Evolutionary conservation across 1,139 yeast genomes (phyloP), one percentile per base, ranked within the genome.

Genomic region (Fermentozyma sake): DNA sequence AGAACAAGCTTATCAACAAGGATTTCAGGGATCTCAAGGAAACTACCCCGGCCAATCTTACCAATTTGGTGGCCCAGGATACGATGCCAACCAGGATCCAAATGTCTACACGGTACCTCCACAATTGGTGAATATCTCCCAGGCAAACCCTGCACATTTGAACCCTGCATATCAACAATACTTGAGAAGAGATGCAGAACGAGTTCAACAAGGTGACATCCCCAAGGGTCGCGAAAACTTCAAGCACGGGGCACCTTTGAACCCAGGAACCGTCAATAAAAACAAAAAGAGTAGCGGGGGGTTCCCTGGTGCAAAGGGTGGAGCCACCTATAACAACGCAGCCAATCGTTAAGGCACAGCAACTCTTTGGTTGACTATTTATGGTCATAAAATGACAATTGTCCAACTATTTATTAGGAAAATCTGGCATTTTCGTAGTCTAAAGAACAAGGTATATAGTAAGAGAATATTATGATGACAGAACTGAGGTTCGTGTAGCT

Each of bases 131-230:
- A 58, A 65, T 34, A 66, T 66, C 12, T 34, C 59, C 4, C 48
- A 43, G 26, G 56, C 69, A 1, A 58, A 58, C 12, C 62, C 66
- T 1, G 51, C 57, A 25, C 61, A 62, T 31, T 41, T 61, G 27
- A 54, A 62, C 24, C 68, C 68, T 0, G 52, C 62, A 3, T 65
- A 63, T 35, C 61, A 46, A 18, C 56, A 60, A 31, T 66, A 49
- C 32, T 46, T 52, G 18, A 41, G 42, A 21, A 41, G 56, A n/a
- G 69, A 66, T 24, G 54, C 55, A 29, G 52, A 58, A 31, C 39
- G 68, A 18, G 39, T 54, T 18, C 45, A 51, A 7, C 40, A 51
- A 7, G 72, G 71, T 0, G 55, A 59, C 36, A 42, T 32, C 15
- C 68, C 68, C 2, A 42, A 41, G 16, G 46, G 52, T 5, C 39